Conservation (phyloP, 148 eudicot genomes). For the Camellia granthamiana region DNA sequence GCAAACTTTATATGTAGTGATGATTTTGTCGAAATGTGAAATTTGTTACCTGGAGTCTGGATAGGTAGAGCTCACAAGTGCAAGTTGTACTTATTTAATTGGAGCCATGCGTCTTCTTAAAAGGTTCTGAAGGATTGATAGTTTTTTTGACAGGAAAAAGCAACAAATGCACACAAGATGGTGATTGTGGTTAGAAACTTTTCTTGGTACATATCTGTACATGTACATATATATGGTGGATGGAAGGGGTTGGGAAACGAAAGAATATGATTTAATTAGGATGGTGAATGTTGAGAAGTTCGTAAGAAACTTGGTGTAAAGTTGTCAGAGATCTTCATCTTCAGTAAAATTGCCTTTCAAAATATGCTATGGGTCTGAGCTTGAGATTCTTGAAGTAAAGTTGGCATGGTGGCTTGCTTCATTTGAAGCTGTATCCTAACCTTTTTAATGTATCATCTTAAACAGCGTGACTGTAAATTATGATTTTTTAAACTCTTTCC, state of each 20-base stretch:
- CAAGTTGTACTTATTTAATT: background rate
- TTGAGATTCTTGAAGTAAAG: background rate
- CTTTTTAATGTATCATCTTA: too few species aligned
- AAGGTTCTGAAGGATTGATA: background rate
- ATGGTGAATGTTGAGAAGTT: background rate
- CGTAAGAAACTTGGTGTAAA: background rate
- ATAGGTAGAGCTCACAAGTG: background rate
- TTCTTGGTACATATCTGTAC: too few species aligned
- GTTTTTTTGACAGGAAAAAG: background rate
- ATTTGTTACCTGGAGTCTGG: background rate
- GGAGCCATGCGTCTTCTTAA: too few species aligned
- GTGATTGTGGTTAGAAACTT: too few species aligned
- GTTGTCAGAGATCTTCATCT: background rate
- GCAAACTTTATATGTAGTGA: background rate
- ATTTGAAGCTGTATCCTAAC: background rate
- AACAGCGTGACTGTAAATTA: too few species aligned
- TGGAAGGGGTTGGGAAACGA: too few species aligned
- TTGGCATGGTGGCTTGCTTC: constrained; percentile 6
- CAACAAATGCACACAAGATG: too few species aligned
- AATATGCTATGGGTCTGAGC: background rate
- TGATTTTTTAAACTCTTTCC: too few species aligned
- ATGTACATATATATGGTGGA: too few species aligned
- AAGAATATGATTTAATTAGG: background rate
- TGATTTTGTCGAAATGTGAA: background rate
- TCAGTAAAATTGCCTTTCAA: background rate